These are phyloP conservation scores for Dactylellina haptotyla DNA, from an alignment of 2,329 filamentous ascomycete species.

Conservation along the genomic window DNA sequence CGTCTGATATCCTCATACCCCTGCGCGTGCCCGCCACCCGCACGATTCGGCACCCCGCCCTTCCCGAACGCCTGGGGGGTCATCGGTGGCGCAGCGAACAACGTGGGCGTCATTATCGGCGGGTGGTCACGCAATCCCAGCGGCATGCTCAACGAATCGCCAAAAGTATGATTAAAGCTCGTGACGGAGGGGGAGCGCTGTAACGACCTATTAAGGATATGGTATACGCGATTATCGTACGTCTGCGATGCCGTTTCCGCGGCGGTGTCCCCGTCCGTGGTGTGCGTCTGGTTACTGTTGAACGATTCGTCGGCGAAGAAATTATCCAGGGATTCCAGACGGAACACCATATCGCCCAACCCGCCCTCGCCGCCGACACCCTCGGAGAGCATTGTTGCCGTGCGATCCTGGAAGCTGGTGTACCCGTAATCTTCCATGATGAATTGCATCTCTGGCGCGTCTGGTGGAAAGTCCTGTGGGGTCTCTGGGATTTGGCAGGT, in stretches of 20 bases:
- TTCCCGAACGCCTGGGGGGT: constrained; percentile 37
- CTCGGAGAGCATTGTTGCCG: constrained; percentile 92
- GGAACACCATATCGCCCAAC: constrained; percentile 79
- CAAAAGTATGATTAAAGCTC: constrained; percentile 58
- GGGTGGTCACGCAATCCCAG: constrained; percentile 54
- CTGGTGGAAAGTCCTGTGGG: constrained; percentile 69
- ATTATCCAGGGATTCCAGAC: constrained; percentile 68
- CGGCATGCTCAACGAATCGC: constrained; percentile 57
- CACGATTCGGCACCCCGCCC: constrained; percentile 38
- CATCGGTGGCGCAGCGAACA: constrained; percentile 58
- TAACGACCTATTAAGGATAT: constrained; percentile 58
- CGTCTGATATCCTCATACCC: constrained; percentile 28
- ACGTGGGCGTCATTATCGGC: constrained; percentile 58
- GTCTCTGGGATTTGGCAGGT: constrained; percentile 78
- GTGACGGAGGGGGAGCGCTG: constrained; percentile 58
- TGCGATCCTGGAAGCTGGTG: constrained; percentile 69
- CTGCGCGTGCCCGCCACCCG: constrained; percentile 6
- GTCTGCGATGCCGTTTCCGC: constrained; percentile 57
- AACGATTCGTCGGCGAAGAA: constrained; percentile 66
- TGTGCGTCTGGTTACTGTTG: constrained; percentile 59
- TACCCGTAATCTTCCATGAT: constrained; percentile 87
- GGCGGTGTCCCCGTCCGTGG: constrained; percentile 50
- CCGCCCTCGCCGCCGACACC: constrained; percentile 75
- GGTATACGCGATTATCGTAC: constrained; percentile 58
- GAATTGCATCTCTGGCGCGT: constrained; percentile 86